Evolutionary conservation across 176 grass and related monocot species (phyloP).

Genomic region (Triticum monococcum): DNA sequence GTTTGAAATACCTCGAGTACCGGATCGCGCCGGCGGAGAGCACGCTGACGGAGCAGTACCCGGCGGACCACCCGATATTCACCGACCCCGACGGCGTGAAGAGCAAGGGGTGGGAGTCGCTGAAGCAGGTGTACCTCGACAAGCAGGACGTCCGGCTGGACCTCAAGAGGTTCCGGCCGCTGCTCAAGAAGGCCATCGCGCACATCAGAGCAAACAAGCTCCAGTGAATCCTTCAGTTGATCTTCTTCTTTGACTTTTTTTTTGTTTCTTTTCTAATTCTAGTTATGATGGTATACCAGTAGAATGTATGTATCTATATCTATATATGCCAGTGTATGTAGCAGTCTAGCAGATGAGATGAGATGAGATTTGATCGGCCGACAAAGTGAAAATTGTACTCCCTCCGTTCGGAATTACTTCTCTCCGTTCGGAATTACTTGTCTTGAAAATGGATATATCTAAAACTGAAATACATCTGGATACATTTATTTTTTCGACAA

Average conservation of each 20-base stretch:
- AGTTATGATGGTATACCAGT: neutral
- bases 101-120: slow-evolving; percentile 45
- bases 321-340: slow-evolving; percentile 20
- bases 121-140: slow-evolving; percentile 64
- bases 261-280: neutral
- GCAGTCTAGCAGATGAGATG: slow-evolving; percentile 3
- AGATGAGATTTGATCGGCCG: neutral
- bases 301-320: neutral
- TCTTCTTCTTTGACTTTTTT: neutral
- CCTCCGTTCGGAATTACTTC: too few relatives aligned
- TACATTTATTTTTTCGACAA: too few relatives aligned
- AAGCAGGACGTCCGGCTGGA: slow-evolving; percentile 82
- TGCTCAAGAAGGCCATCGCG: slow-evolving; percentile 50
- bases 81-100: slow-evolving; percentile 67
- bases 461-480: too few relatives aligned
- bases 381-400: neutral
- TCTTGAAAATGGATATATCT: too few relatives aligned
- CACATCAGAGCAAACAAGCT: slow-evolving; percentile 39
- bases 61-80: slow-evolving; percentile 72
- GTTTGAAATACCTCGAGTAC: slow-evolving; percentile 68
- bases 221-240: neutral
- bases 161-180: slow-evolving; percentile 52
- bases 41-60: slow-evolving; percentile 67
- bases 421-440: too few relatives aligned
- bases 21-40: slow-evolving; percentile 78